Evolutionary conservation across 169 alveolate genomes (phyloP).

Genomic region (Miamiensis avidus): DNA sequence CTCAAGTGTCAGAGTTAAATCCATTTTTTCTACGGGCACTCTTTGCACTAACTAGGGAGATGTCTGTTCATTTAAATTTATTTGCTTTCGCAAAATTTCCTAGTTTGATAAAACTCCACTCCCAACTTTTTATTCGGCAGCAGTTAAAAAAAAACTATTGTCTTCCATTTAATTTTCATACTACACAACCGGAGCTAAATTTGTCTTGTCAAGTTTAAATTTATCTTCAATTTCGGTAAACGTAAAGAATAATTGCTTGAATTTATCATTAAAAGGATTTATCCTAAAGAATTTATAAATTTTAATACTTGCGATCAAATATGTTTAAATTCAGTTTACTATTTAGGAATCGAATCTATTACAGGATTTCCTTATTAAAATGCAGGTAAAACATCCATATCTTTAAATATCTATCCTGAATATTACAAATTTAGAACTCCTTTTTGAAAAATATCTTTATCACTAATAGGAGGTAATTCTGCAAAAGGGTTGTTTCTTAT

Average conservation of each 20-base stretch:
- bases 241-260: too few relatives aligned
- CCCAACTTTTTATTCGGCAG: not conserved
- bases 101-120: too few relatives aligned
- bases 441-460: constrained; percentile 45
- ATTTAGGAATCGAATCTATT: constrained; percentile 10
- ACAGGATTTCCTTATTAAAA: constrained; percentile 74
- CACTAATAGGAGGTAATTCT: constrained; percentile 59
- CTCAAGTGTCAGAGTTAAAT: not conserved
- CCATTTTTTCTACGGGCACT: not conserved
- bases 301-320: not conserved
- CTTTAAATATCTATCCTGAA: constrained; percentile 65
- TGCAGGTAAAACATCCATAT: constrained; percentile 60
- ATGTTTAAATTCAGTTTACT: not conserved
- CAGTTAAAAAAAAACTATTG: not conserved
- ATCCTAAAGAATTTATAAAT: not conserved
- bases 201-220: constrained; percentile 40
- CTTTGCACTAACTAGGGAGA: not conserved
- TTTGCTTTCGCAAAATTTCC: not conserved
- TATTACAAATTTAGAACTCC: constrained; percentile 62
- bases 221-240: constrained; percentile 34
- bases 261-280: too few relatives aligned
- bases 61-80: not conserved
- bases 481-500: constrained; percentile 63
- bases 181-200: not conserved
- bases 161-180: not conserved